Conservation (phyloP, 176 grass and related monocot species). For the Oryza brachyantha region DNA sequence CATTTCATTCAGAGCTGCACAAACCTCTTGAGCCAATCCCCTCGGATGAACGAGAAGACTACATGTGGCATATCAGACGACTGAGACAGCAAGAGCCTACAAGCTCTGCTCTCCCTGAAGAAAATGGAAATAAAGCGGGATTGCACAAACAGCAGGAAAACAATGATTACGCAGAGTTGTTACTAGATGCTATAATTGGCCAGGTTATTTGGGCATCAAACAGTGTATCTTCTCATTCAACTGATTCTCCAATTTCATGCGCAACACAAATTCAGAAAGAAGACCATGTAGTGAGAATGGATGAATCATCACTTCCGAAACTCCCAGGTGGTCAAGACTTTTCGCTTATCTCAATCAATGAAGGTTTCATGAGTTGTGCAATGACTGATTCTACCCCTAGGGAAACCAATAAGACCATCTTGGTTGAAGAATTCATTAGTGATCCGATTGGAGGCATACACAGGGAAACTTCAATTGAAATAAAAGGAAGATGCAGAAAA, state of each 20-base stretch:
- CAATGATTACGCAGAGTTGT: constrained; percentile 21
- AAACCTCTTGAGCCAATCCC: constrained; percentile 32
- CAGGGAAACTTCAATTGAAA: constrained; percentile 33
- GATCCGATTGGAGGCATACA: neutral
- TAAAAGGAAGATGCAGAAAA: constrained; percentile 40
- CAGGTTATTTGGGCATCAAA: constrained; percentile 22
- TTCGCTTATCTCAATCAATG: constrained; percentile 27
- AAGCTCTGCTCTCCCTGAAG: constrained; percentile 25
- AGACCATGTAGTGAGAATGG: neutral
- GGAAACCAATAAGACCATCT: constrained; percentile 14
- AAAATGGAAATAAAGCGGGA: constrained; percentile 6
- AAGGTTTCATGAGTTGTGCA: constrained; percentile 30
- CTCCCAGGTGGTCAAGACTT: constrained; percentile 24
- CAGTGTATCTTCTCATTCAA: constrained; percentile 23
- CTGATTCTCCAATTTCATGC: constrained; percentile 32
- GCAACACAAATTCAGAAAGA: constrained; percentile 28
- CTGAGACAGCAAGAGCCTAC: constrained; percentile 25
- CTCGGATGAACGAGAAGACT: constrained; percentile 38
- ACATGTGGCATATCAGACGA: constrained; percentile 17
- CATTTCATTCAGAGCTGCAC: constrained; percentile 35
- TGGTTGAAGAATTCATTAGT: constrained; percentile 28
- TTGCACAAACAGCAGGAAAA: constrained; percentile 2
- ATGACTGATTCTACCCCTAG: constrained; percentile 3
- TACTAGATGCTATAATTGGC: constrained; percentile 32
- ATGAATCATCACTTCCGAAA: constrained; percentile 22